phyloP scores from a whole-genome alignment of 768 basidiomycete species.

The Dentipellis fragilis region DNA sequence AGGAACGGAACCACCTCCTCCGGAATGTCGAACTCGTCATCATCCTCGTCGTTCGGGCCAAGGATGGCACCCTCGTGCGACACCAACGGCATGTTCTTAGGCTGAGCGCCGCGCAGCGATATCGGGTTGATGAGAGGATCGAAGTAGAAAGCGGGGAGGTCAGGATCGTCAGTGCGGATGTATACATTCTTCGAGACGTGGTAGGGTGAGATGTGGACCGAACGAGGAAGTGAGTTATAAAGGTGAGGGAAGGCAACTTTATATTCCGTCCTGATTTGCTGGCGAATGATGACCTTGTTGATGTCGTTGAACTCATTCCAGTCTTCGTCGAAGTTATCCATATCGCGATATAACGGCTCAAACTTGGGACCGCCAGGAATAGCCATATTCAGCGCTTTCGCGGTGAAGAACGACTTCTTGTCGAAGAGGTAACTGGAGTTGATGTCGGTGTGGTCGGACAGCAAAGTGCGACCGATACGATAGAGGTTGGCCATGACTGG shows the following conservation, averaged over 20 bases:
- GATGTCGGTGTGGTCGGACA: slow-evolving; percentile 86
- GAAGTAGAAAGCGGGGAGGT: slow-evolving; percentile 97
- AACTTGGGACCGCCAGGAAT: slow-evolving; percentile 99
- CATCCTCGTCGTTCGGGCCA: slow-evolving; percentile 76
- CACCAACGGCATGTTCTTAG: slow-evolving; percentile 75
- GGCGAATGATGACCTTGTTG: slow-evolving; percentile 98
- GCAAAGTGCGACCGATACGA: slow-evolving; percentile 84
- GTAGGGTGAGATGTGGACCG: slow-evolving; percentile 86
- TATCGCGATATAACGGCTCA: slow-evolving; percentile 93
- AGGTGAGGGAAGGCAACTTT: slow-evolving; percentile 98
- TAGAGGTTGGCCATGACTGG: slow-evolving; percentile 96
- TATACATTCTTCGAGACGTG: slow-evolving; percentile 96
- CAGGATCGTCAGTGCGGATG: slow-evolving; percentile 98
- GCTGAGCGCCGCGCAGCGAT: slow-evolving; percentile 74
- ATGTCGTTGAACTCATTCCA: slow-evolving; percentile 99
- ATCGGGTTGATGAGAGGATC: slow-evolving; percentile 98
- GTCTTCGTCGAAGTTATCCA: slow-evolving; percentile 96
- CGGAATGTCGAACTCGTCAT: slow-evolving; percentile 83
- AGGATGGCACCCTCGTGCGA: slow-evolving; percentile 92
- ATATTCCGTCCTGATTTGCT: slow-evolving; percentile 97
- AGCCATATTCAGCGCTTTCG: slow-evolving; percentile 93
- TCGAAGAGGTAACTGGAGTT: slow-evolving; percentile 94
- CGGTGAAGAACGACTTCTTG: slow-evolving; percentile 96
- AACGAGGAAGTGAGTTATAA: slow-evolving; percentile 95
- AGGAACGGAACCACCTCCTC: slow-evolving; percentile 75